Evolutionary conservation across 2,329 filamentous ascomycete species (phyloP).

Genomic region (Trichoderma semiorbis): DNA sequence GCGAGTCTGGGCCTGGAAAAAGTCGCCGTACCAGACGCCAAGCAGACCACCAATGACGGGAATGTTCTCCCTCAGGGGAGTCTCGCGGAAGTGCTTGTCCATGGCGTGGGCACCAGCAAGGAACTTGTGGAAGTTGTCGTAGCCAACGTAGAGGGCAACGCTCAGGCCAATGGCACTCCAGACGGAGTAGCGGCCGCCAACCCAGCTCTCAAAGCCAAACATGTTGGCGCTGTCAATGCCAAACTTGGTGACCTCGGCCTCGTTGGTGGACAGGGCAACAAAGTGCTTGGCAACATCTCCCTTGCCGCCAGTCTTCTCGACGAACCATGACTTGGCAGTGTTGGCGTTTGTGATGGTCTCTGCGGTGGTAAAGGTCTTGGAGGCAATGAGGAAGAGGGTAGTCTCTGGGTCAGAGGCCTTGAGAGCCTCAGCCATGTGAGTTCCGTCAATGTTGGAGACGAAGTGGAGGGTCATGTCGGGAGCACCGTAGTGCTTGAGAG

Average conservation of each 20-base stretch:
- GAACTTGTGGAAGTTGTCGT: slow-evolving; percentile 96
- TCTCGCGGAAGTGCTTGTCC: slow-evolving; percentile 95
- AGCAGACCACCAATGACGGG: slow-evolving; percentile 86
- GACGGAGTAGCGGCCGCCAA: slow-evolving; percentile 95
- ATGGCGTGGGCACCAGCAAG: slow-evolving; percentile 91
- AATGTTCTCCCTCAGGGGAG: slow-evolving; percentile 92
- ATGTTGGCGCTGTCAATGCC: slow-evolving; percentile 99
- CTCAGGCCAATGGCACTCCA: slow-evolving; percentile 98
- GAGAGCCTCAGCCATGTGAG: slow-evolving; percentile 92
- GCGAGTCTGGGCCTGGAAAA: slow-evolving; percentile 97
- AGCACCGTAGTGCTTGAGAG: slow-evolving; percentile 90
- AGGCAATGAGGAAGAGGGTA: slow-evolving; percentile 96
- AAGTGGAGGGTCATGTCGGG: slow-evolving; percentile 89
- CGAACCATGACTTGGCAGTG: slow-evolving; percentile 95
- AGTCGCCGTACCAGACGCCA: slow-evolving; percentile 98
- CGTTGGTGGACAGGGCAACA: slow-evolving; percentile 95
- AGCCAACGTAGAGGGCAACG: slow-evolving; percentile 92
- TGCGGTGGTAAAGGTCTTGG: slow-evolving; percentile 98
- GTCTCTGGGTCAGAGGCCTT: slow-evolving; percentile 89
- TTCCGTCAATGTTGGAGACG: slow-evolving; percentile 99
- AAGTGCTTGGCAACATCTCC: slow-evolving; percentile 97
- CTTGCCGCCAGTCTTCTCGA: slow-evolving; percentile 72
- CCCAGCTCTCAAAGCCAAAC: slow-evolving; percentile 99
- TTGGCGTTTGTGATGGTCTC: slow-evolving; percentile 98
- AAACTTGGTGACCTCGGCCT: slow-evolving; percentile 93